phyloP scores from a whole-genome alignment of 208 protist genomes.

The Polymyxa betae region DNA sequence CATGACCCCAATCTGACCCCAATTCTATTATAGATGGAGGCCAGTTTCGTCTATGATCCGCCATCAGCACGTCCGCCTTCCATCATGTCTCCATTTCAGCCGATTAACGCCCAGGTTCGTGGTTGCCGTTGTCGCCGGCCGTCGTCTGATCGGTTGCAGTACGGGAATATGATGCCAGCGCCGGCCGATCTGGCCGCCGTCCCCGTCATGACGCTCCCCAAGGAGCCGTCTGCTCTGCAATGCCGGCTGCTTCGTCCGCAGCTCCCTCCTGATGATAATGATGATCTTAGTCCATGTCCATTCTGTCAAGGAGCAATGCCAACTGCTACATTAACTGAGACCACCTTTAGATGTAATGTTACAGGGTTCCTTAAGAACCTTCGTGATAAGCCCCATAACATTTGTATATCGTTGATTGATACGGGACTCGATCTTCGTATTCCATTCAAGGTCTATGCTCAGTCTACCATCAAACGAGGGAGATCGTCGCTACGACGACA shows the following conservation, averaged over 20 bases:
- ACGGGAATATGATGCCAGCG: background rate
- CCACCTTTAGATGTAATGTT: background rate
- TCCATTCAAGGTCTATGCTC: background rate
- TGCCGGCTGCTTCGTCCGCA: background rate
- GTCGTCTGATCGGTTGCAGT: background rate
- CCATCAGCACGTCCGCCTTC: too few relatives aligned
- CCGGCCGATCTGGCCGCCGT: background rate
- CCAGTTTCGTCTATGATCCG: too few relatives aligned
- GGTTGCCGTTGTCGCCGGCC: background rate
- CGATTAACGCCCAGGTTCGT: background rate
- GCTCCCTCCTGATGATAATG: background rate
- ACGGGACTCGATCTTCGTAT: background rate
- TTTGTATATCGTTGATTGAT: background rate
- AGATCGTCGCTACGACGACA: background rate
- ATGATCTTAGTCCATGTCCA: background rate
- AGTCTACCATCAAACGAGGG: background rate
- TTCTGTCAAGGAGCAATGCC: background rate
- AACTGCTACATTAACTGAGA: background rate
- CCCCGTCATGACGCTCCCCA: background rate
- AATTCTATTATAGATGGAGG: too few relatives aligned
- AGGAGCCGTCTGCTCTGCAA: background rate
- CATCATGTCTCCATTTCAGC: background rate
- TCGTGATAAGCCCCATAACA: background rate
- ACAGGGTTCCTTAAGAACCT: background rate
- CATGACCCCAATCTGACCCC: too few relatives aligned